Evolutionary conservation across 2,329 filamentous ascomycete species (phyloP).

Genomic region (Fusarium vanettenii): DNA sequence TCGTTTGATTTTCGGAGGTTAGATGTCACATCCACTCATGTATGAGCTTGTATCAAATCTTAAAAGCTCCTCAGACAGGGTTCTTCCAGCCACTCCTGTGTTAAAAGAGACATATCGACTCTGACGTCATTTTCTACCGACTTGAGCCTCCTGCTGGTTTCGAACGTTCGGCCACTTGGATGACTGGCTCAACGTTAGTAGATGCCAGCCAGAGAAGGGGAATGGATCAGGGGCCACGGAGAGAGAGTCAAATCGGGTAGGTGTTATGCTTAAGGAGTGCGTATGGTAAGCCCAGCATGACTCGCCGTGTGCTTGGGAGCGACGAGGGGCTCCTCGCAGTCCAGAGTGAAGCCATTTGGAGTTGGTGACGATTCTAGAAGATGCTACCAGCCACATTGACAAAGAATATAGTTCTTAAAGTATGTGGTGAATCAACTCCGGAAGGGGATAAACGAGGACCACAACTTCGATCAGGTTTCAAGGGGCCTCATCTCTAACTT

Average conservation of each 20-base stretch:
- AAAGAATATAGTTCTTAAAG: background rate
- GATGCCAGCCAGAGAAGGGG: background rate
- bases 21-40: background rate
- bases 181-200: background rate
- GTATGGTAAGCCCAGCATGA: background rate
- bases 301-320: background rate
- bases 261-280: background rate
- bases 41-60: background rate
- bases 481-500: too few species aligned
- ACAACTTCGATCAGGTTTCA: too few species aligned
- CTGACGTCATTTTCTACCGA: background rate
- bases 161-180: background rate
- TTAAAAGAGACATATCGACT: background rate
- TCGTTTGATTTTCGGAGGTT: background rate
- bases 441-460: too few species aligned
- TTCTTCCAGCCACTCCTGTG: background rate
- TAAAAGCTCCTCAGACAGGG: background rate
- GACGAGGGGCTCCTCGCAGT: too few species aligned
- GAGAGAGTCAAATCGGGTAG: background rate
- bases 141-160: background rate
- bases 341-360: too few species aligned
- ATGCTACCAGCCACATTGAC: background rate
- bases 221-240: background rate
- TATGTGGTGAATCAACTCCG: too few species aligned
- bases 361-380: background rate